A percentile compares a stretch with the other conserved stretches of the same genome.
phyloP scores from a whole-genome alignment of 2,329 filamentous ascomycete species.

The Ascochyta fabae region DNA sequence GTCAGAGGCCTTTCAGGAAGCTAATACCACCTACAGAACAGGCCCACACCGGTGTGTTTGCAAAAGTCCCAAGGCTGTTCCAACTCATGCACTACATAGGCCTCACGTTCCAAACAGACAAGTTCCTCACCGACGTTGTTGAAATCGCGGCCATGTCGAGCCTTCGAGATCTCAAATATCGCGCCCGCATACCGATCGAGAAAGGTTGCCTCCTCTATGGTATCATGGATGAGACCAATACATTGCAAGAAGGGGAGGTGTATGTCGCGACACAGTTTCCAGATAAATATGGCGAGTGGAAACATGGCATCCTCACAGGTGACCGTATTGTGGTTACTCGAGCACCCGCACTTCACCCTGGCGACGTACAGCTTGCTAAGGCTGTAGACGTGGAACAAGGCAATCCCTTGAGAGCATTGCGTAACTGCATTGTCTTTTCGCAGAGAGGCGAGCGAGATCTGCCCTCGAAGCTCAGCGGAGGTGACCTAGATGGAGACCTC shows the following conservation, averaged over 20 bases:
- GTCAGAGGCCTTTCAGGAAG: background rate
- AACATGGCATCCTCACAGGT: constrained; percentile 20
- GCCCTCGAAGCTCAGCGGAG: constrained; percentile 78
- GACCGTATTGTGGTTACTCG: constrained; percentile 70
- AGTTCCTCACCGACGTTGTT: constrained; percentile 72
- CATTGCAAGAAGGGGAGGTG: constrained; percentile 70
- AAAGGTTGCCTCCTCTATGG: constrained; percentile 80
- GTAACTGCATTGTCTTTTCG: constrained; percentile 82
- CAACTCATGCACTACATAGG: constrained; percentile 63
- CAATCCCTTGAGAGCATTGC: constrained; percentile 67
- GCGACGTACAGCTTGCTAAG: constrained; percentile 73
- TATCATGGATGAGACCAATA: constrained; percentile 80
- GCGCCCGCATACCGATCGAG: constrained; percentile 73
- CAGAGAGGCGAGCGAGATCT: constrained; percentile 73
- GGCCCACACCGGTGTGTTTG: constrained; percentile 65
- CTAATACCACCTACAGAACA: constrained; percentile 45
- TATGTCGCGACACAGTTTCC: constrained; percentile 65
- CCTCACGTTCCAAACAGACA: constrained; percentile 70
- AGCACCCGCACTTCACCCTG: constrained; percentile 82
- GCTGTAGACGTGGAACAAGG: constrained; percentile 64
- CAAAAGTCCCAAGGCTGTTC: constrained; percentile 69
- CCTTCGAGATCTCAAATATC: constrained; percentile 78
- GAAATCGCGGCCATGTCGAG: constrained; percentile 74
- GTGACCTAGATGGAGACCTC: constrained; percentile 83
- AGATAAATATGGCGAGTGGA: constrained; percentile 28